Base-by-base conservation (phyloP, 192 early-diverging fungal genomes). In the Tieghemiomyces parasiticus region DNA sequence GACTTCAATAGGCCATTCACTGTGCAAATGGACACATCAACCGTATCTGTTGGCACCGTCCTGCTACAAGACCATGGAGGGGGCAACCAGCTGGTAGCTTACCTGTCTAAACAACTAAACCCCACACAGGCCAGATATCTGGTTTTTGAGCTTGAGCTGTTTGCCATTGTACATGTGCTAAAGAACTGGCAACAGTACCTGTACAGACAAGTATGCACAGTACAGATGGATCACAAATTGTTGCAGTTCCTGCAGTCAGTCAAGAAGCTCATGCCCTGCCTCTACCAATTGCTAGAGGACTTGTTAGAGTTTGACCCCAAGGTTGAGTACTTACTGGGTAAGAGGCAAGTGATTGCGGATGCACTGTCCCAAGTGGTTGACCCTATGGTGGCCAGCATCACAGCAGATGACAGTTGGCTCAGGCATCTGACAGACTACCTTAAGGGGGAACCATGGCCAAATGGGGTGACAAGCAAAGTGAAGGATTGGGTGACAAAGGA, bases 261-360 rank as follows among this genome's bases (percentile, higher is more conserved):
- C 6, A 20, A 50, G 49, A 50, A 50, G 22, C 19, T 50, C 9
- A 24, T 26, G n/a, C 49, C 49, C 6, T 22, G 22, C 9, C 26
- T 50, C n/a, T 50, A 50, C 49, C 22, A 26, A 9, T 50, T 9
- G 49, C 22, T 50, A 22, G 49, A 50, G 22, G 22, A 16, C 9
- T 22, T 50, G 49, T 50, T 50, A 22, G 49, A 50, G 22, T 50
- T 50, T 26, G 49, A 50, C 49, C 49, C 22, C 10, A 22, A 50
- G 22, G 22, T 50, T 22, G 22, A 50, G 49, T 50, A 50, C 49
- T 26, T 50, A 24, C 49, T 22, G 9, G 22, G 49, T 20, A 22
- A 9, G 6, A 20, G 22, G 22, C 49, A 50, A 22, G 26, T 50
- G 6, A 22, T 50, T 8, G 49, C 49, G 9, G 49, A 50, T 50